Evolutionary conservation across 78 protist species (phyloP).

Genomic region (Chrysochromulina tobinii): DNA sequence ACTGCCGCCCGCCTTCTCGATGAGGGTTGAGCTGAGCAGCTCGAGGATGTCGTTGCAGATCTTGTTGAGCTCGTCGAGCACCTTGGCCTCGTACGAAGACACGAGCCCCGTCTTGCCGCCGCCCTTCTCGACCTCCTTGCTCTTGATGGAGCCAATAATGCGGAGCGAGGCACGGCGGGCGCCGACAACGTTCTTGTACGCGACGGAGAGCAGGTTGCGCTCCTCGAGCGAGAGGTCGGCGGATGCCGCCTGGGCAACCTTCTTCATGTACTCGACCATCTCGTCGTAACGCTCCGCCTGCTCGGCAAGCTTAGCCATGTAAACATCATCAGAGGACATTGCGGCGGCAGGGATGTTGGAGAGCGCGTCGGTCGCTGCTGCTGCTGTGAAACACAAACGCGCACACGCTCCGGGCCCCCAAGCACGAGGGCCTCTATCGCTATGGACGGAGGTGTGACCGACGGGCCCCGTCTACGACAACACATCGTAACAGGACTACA

Average conservation of each 20-base stretch:
- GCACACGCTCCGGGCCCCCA: too few relatives aligned
- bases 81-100: conserved; percentile 22
- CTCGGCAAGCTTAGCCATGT: conserved; percentile 91
- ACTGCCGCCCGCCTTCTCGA: conserved; percentile 62
- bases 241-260: background rate
- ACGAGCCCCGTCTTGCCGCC: background rate
- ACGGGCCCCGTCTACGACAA: too few relatives aligned
- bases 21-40: conserved; percentile 81
- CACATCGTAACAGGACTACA: too few relatives aligned
- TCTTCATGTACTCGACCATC: conserved; percentile 17
- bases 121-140: conserved; percentile 37
- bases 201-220: conserved; percentile 97
- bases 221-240: conserved; percentile 63
- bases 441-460: too few relatives aligned
- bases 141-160: conserved; percentile 90
- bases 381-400: too few relatives aligned
- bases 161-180: conserved; percentile 98
- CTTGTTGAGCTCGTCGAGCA: conserved; percentile 75
- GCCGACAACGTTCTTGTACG: conserved; percentile 99
- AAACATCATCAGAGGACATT: conserved; percentile 63
- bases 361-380: too few relatives aligned
- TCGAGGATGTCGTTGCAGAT: conserved; percentile 85
- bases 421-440: too few relatives aligned
- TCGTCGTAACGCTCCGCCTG: conserved; percentile 89
- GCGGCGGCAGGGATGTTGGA: too few relatives aligned